These are phyloP conservation scores for Plasmopara muralis DNA, from an alignment of 352 stramenopile species.

Conservation along the genomic window DNA sequence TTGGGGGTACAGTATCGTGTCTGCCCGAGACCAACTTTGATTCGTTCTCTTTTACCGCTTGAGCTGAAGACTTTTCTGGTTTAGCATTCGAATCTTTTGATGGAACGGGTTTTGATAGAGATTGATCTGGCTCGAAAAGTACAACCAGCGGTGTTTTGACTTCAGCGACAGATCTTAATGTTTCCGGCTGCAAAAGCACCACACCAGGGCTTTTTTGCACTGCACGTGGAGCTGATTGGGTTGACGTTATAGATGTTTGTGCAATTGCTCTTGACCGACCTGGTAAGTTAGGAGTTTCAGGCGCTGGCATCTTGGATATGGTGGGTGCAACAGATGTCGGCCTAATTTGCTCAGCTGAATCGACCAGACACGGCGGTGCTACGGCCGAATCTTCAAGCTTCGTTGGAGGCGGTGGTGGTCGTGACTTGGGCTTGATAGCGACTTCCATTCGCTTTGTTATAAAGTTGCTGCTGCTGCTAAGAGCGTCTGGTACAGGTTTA, in stretches of 20 bases:
- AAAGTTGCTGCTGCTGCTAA: constrained; percentile 2
- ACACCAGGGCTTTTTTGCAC: constrained; percentile 21
- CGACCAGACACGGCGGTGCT: constrained; percentile 4
- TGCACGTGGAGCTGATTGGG: constrained; percentile 2
- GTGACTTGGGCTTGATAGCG: constrained; percentile 9
- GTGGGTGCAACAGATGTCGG: constrained; percentile 1
- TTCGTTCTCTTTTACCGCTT: constrained; percentile 15
- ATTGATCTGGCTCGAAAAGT: constrained; percentile 25
- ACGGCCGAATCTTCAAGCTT: constrained; percentile 13
- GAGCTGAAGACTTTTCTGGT: constrained; percentile 16
- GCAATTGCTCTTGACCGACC: neutral
- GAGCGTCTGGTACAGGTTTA: constrained; percentile 16
- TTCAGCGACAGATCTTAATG: constrained; percentile 23
- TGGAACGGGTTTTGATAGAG: constrained; percentile 4
- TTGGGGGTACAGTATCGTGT: constrained; percentile 8
- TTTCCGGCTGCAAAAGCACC: constrained; percentile 28
- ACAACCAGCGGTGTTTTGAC: constrained; percentile 22
- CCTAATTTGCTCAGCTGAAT: constrained; percentile 7
- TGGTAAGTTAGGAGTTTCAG: neutral
- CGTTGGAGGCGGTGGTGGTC: constrained; percentile 8
- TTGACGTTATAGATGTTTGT: neutral
- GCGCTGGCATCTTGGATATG: constrained; percentile 6
- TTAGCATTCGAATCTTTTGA: constrained; percentile 9
- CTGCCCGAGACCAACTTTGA: constrained; percentile 7
- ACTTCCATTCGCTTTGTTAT: constrained; percentile 13